Conservation (phyloP, 2,329 filamentous ascomycete genomes). For the Arthrobotrys pseudoclavata region DNA sequence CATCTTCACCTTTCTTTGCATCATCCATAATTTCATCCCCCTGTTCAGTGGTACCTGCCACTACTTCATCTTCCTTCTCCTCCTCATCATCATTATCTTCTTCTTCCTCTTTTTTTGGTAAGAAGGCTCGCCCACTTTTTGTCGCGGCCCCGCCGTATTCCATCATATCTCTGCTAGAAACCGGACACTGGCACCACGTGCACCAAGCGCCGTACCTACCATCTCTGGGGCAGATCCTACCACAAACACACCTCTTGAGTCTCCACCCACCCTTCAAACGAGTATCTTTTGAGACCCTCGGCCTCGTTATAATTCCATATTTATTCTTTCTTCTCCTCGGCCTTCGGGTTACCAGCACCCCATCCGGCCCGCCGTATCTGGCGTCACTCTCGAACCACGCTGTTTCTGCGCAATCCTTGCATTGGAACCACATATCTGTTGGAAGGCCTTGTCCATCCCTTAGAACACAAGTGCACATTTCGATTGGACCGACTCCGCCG, state of each 20-base stretch:
- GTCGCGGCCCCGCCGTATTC: constrained; percentile 52
- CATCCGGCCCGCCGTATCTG: constrained; percentile 48
- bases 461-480: constrained; percentile 52
- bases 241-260: constrained; percentile 52
- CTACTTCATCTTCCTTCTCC: neutral
- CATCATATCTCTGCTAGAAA: constrained; percentile 38
- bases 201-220: constrained; percentile 52
- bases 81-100: neutral
- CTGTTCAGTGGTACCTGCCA: neutral
- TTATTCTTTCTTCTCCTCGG: constrained; percentile 46
- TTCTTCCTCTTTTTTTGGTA: constrained; percentile 4
- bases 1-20: constrained; percentile 13
- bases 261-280: neutral
- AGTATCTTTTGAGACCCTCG: constrained; percentile 10
- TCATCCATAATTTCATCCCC: constrained; percentile 23
- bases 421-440: constrained; percentile 57
- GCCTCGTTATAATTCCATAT: constrained; percentile 46
- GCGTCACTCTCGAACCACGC: constrained; percentile 53
- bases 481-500: constrained; percentile 51
- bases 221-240: constrained; percentile 34
- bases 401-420: constrained; percentile 44
- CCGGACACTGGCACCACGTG: constrained; percentile 53
- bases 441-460: constrained; percentile 40
- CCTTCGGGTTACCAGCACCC: constrained; percentile 11
- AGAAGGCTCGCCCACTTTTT: constrained; percentile 30